Evolutionary conservation across 108 stramenopile species (phyloP).

Genomic region (Cyclotella atomus): DNA sequence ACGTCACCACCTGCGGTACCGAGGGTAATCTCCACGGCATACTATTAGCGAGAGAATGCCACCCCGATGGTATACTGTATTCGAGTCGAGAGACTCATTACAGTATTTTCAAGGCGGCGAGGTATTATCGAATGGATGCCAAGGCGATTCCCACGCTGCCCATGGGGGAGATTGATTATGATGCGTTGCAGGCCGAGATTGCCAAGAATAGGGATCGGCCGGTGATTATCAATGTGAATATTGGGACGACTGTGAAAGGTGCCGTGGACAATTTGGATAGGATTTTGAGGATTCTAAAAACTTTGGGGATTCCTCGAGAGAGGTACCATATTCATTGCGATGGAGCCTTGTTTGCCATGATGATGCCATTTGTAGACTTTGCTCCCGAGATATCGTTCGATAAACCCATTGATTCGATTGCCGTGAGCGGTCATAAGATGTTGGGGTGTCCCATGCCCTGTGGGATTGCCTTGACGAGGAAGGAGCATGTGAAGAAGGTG

Average conservation of each 20-base stretch:
- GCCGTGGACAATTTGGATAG: conserved; percentile 91
- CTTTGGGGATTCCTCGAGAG: conserved; percentile 77
- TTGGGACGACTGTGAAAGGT: conserved; percentile 92
- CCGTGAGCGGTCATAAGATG: conserved; percentile 92
- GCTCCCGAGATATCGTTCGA: conserved; percentile 80
- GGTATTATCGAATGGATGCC: conserved; percentile 90
- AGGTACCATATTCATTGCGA: conserved; percentile 89
- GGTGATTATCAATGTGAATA: conserved; percentile 90
- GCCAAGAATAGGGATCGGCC: conserved; percentile 73
- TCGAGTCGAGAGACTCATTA: conserved; percentile 81
- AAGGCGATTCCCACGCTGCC: conserved; percentile 83
- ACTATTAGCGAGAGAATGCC: conserved; percentile 82
- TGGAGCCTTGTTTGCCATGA: conserved; percentile 89
- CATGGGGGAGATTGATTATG: conserved; percentile 92
- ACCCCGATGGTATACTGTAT: conserved; percentile 89
- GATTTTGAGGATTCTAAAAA: conserved; percentile 74
- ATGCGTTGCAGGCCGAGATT: conserved; percentile 66
- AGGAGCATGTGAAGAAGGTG: conserved; percentile 88
- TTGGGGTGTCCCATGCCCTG: conserved; percentile 92
- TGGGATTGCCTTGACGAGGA: conserved; percentile 82
- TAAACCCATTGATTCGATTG: conserved; percentile 87
- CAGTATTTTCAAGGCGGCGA: conserved; percentile 86
- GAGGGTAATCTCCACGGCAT: conserved; percentile 91
- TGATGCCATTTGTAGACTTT: conserved; percentile 89
- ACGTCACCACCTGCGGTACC: conserved; percentile 88